A percentile compares a stretch with the other conserved stretches of the same genome.
phyloP scores from a whole-genome alignment of 164 flowering plant genomes.

The Vitis vinifera region DNA sequence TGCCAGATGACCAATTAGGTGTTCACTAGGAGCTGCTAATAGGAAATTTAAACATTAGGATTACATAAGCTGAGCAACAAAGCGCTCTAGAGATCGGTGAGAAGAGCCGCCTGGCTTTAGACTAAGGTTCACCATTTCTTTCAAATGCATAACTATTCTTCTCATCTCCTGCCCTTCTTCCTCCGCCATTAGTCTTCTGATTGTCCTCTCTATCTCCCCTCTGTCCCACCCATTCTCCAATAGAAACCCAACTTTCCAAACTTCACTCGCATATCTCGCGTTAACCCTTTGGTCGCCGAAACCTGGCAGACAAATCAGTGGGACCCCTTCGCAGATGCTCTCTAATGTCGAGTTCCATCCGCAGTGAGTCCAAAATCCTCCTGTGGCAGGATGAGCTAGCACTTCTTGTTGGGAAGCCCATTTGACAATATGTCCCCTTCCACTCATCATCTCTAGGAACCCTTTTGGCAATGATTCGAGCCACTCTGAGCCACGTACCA shows the following conservation, averaged over 20 bases:
- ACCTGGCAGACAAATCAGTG: conserved; percentile 52
- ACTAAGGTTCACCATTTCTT: conserved; percentile 25
- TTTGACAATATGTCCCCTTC: too few relatives aligned
- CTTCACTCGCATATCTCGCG: conserved; percentile 40
- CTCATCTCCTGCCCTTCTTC: conserved; percentile 44
- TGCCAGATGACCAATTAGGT: too few relatives aligned
- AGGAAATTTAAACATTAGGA: too few relatives aligned
- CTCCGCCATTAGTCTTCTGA: conserved; percentile 35
- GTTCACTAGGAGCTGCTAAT: too few relatives aligned
- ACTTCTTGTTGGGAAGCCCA: too few relatives aligned
- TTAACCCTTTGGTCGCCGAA: conserved; percentile 48
- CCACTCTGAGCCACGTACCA: too few relatives aligned
- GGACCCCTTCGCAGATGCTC: conserved; percentile 47
- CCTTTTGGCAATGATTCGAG: too few relatives aligned
- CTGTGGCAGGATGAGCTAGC: too few relatives aligned
- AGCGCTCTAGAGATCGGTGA: conserved; percentile 18
- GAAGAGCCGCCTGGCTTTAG: conserved; percentile 49
- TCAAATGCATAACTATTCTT: conserved; percentile 23
- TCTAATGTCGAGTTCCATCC: too few relatives aligned
- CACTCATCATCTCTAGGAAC: too few relatives aligned
- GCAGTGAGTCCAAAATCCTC: too few relatives aligned
- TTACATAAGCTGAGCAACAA: conserved; percentile 16
- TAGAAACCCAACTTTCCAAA: conserved; percentile 48
- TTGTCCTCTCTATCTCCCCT: conserved; percentile 24
- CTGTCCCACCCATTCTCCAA: conserved; percentile 34